Evolutionary conservation across 2,329 filamentous ascomycete species (phyloP).

Genomic region (Daldinia eschscholtzii): DNA sequence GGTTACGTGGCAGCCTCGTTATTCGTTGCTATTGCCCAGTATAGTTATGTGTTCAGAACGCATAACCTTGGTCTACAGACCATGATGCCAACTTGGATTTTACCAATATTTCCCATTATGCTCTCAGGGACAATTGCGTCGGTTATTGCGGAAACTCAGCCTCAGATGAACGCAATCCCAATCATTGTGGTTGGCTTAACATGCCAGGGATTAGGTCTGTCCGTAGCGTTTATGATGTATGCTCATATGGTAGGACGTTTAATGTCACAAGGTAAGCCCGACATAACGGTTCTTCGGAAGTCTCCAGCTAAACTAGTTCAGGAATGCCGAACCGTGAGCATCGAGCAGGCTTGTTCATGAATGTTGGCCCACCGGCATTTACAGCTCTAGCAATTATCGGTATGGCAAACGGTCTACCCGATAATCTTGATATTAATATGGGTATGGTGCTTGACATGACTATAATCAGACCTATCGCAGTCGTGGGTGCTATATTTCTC

Average conservation of each 20-base stretch:
- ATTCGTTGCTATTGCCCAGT: conserved; percentile 72
- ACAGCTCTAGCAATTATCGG: conserved; percentile 77
- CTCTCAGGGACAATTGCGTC: conserved; percentile 77
- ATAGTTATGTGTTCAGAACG: conserved; percentile 73
- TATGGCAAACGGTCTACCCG: conserved; percentile 69
- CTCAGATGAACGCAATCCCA: conserved; percentile 66
- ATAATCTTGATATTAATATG: conserved; percentile 58
- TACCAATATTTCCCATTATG: conserved; percentile 82
- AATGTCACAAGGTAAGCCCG: conserved; percentile 62
- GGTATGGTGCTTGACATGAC: conserved; percentile 32
- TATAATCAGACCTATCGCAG: conserved; percentile 59
- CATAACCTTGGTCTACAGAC: conserved; percentile 70
- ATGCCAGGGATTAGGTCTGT: conserved; percentile 77
- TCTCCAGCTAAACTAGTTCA: conserved; percentile 5
- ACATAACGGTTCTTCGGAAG: neutral
- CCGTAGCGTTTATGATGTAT: conserved; percentile 79
- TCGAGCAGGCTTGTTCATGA: conserved; percentile 78
- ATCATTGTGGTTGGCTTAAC: conserved; percentile 75
- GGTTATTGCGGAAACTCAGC: conserved; percentile 72
- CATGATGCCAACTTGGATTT: conserved; percentile 80
- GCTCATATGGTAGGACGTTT: conserved; percentile 77
- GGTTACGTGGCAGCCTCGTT: conserved; percentile 73
- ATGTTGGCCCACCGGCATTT: conserved; percentile 78
- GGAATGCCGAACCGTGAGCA: conserved; percentile 73
- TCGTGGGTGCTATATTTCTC: conserved; percentile 67